Base-by-base conservation (phyloP, 768 basidiomycete species). In the Mrakia frigida region DNA sequence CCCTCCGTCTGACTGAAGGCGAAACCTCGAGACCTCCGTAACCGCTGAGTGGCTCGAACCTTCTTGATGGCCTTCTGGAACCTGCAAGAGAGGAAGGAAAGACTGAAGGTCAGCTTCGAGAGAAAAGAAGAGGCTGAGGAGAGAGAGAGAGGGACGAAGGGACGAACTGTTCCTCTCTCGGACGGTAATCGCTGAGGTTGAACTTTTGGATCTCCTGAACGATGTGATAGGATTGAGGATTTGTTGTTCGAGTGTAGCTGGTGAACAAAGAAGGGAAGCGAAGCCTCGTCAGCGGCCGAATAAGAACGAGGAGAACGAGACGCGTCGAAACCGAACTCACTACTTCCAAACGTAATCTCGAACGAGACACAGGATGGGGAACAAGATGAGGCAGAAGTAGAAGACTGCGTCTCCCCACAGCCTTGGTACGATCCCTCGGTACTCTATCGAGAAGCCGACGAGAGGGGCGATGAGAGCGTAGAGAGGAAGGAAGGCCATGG, bases 51-150 rank as follows among this genome's bases (percentile, higher is more conserved):
- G 0, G 97, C 97, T n/a, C 97, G 89, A 18, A 99, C 97, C 83
- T 99, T 99, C 84, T 98, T 98, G 87, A 99, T 99, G 23, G 97
- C 97, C 83, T 98, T 97, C 84, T 98, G 94, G 85, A 97, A 97
- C 84, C 93, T 95, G 63, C 6, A 39, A 61, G 69, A 5, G 74
- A 21, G 6, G 21, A 21, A n/a, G 52, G 3, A 23, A 2, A 33
- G 14, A n/a, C 50, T 28, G 28, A 63, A 35, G 11, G 80, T 81
- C 68, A 67, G 33, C 33, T 21, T 63, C 3, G 50, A 13, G 72
- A 33, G 9, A 25, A 2, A 25, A 53, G 31, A 13, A 39, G 69
- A 5, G 60, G 37, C 25, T 46, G 88, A 90, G 80, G 80, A 71
- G 31, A 69, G 75, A 18, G 16, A 23, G 21, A 50, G 28, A 65